Percentiles rank a stretch among this genome's conserved stretches.
phyloP scores from a whole-genome alignment of 1,139 yeast species.

The Zygosaccharomyces pseudobailii region DNA sequence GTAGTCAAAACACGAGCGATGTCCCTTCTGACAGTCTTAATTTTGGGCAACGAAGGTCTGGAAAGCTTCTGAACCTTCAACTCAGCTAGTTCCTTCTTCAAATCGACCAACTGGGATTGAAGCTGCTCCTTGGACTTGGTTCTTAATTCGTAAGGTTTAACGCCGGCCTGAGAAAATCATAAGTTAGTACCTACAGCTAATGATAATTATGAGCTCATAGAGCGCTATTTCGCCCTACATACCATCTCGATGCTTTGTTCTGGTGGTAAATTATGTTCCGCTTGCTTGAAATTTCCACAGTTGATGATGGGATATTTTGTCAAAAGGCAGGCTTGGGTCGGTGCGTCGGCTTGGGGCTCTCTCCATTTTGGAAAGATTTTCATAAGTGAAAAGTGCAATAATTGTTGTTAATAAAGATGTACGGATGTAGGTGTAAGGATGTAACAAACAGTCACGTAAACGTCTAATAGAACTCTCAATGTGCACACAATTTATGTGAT shows the following conservation, averaged over 20 bases:
- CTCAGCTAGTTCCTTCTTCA: constrained; percentile 94
- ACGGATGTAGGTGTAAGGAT: background rate
- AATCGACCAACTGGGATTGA: constrained; percentile 88
- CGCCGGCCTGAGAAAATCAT: constrained; percentile 58
- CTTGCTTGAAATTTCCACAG: background rate
- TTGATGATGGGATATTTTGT: constrained; percentile 1
- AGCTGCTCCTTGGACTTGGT: constrained; percentile 96
- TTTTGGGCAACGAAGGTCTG: constrained; percentile 89
- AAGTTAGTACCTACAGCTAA: background rate
- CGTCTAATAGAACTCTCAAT: too few species aligned
- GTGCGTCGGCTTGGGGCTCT: background rate
- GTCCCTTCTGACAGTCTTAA: constrained; percentile 95
- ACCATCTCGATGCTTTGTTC: constrained; percentile 12
- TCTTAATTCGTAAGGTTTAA: constrained; percentile 94
- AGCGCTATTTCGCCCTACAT: constrained; percentile 3
- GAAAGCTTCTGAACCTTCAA: constrained; percentile 95
- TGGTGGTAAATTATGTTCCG: background rate
- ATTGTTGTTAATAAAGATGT: background rate
- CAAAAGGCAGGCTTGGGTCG: constrained; percentile 1
- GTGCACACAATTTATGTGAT: background rate
- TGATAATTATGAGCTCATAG: background rate
- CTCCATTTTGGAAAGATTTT: background rate
- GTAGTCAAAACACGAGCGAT: constrained; percentile 97
- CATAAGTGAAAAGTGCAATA: background rate
- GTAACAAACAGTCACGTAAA: background rate